Evolutionary conservation across 805 yeast genomes (phyloP).

Genomic region (Starmera pachycereana): DNA sequence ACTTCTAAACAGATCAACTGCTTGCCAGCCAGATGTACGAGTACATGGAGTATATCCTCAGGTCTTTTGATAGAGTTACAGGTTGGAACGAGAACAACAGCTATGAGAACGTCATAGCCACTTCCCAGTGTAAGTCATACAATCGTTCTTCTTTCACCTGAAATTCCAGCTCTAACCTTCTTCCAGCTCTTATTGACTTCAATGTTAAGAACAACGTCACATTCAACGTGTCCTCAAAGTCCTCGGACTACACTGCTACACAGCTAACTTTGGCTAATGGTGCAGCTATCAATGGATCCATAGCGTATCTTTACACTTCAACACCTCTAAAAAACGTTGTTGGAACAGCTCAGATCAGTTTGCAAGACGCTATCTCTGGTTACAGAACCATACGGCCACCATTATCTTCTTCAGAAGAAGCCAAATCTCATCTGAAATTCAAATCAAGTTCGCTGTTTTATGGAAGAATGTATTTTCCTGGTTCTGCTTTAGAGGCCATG

Average conservation of each 20-base stretch:
- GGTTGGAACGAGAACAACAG: constrained; percentile 75
- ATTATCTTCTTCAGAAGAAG: constrained; percentile 1
- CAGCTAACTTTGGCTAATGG: constrained; percentile 59
- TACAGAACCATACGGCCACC: constrained; percentile 48
- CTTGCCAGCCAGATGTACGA: constrained; percentile 40
- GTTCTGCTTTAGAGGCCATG: constrained; percentile 83
- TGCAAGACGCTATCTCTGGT: constrained; percentile 64
- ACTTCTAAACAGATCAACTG: background rate
- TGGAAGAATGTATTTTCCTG: constrained; percentile 85
- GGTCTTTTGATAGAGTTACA: constrained; percentile 58
- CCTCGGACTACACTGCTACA: constrained; percentile 62
- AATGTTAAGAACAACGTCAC: constrained; percentile 56
- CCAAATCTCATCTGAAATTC: background rate
- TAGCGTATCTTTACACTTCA: constrained; percentile 73
- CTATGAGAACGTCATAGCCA: constrained; percentile 65
- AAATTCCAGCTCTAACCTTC: background rate
- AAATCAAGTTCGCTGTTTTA: constrained; percentile 43
- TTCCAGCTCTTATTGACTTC: constrained; percentile 55
- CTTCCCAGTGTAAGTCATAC: constrained; percentile 32
- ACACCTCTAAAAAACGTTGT: constrained; percentile 39
- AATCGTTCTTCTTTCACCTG: background rate
- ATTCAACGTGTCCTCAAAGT: constrained; percentile 57
- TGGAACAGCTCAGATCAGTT: constrained; percentile 39
- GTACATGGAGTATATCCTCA: constrained; percentile 80
- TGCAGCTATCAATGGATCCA: constrained; percentile 64